A percentile compares a stretch with the other conserved stretches of the same genome.
phyloP scores from a whole-genome alignment of 352 stramenopile genomes.

The Globisporangium canariense region DNA sequence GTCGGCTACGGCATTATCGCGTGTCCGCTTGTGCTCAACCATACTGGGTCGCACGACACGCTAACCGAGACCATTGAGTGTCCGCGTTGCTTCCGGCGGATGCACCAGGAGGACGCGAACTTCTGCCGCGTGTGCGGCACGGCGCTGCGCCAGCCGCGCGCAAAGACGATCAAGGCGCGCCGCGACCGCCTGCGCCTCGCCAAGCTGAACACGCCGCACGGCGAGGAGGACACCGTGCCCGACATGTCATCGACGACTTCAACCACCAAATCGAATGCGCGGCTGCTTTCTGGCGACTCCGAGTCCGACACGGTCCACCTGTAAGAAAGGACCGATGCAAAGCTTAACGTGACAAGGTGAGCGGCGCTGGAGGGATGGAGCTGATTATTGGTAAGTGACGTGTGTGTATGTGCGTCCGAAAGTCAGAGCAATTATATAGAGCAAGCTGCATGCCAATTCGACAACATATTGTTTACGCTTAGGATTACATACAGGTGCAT shows the following conservation, averaged over 20 bases:
- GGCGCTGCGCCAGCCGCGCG: slow-evolving; percentile 49
- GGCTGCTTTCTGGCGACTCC: slow-evolving; percentile 31
- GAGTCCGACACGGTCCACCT: slow-evolving; percentile 23
- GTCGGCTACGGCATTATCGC: slow-evolving; percentile 84
- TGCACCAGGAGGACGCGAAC: slow-evolving; percentile 74
- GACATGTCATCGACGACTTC: slow-evolving; percentile 51
- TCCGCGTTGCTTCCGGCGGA: slow-evolving; percentile 61
- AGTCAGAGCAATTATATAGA: not conserved
- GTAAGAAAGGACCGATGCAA: slow-evolving; percentile 12
- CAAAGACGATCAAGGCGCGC: slow-evolving; percentile 58
- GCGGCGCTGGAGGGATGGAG: not conserved
- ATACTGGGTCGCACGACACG: slow-evolving; percentile 41
- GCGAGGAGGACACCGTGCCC: slow-evolving; percentile 26
- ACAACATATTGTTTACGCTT: not conserved
- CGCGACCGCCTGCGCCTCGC: slow-evolving; percentile 55
- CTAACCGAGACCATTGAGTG: slow-evolving; percentile 65
- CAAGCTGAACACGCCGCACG: slow-evolving; percentile 45
- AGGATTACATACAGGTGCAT: not conserved
- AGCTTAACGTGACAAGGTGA: too few species aligned
- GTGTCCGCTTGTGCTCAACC: slow-evolving; percentile 75
- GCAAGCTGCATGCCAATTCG: not conserved
- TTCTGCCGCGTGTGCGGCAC: slow-evolving; percentile 74
- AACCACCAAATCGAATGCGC: slow-evolving; percentile 52
- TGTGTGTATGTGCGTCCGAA: not conserved
- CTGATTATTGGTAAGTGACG: not conserved